phyloP scores from a whole-genome alignment of 257 asterid species.

The Salvia splendens region DNA sequence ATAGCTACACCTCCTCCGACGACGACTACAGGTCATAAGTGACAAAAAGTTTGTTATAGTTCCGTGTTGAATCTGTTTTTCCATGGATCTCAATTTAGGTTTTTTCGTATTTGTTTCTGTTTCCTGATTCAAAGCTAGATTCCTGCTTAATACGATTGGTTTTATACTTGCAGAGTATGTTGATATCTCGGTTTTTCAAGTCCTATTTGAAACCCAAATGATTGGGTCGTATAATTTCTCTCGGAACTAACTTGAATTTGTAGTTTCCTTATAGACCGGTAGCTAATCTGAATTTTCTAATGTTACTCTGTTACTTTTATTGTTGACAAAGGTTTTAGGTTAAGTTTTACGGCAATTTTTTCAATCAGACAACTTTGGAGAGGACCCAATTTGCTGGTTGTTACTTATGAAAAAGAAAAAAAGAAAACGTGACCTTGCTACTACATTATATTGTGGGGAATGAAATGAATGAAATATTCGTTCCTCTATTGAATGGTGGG shows the following conservation, averaged over 20 bases:
- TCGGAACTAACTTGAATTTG: slow-evolving; percentile 4
- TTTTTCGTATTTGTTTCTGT: neutral
- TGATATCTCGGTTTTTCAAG: neutral
- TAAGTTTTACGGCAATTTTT: neutral
- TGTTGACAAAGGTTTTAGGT: neutral
- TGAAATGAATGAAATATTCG: slow-evolving; percentile 1
- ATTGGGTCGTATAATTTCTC: slow-evolving; percentile 15
- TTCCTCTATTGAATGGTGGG: neutral
- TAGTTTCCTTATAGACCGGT: neutral
- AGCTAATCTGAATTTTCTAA: neutral
- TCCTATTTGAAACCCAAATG: slow-evolving; percentile 9
- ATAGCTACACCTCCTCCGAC: slow-evolving; percentile 60
- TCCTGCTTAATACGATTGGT: slow-evolving; percentile 21
- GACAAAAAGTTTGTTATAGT: neutral
- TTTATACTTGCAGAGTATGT: slow-evolving; percentile 2
- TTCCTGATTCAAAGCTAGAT: slow-evolving; percentile 5
- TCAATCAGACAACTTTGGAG: neutral
- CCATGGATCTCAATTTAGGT: slow-evolving; percentile 29
- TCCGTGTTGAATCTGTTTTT: slow-evolving; percentile 4
- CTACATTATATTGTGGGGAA: neutral
- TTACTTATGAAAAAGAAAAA: neutral
- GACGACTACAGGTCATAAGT: slow-evolving; percentile 58
- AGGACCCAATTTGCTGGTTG: neutral
- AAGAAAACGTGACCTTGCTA: neutral
- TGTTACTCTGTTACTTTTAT: neutral